Evolutionary conservation across 257 asterid species (phyloP), one percentile per base, ranked within the genome.

Genomic region (Fraxinus americana): DNA sequence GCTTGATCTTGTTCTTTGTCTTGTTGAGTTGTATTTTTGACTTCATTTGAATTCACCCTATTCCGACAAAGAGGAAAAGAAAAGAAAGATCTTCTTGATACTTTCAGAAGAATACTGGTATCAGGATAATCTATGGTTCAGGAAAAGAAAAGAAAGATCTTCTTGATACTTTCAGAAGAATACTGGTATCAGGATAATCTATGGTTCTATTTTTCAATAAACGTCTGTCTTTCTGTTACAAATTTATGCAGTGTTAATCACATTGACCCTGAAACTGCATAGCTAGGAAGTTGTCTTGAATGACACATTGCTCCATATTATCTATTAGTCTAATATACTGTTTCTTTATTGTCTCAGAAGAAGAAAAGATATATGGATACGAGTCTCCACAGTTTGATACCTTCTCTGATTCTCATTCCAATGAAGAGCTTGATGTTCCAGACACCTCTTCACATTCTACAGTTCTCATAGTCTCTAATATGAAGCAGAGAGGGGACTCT

Each of bases 311-410:
- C 59, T 75, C 35, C 23, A 73, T 76, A 66, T 16, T 14, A 35
- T 36, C 43, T 25, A 67, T 69, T 79, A 71, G 35, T 54, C 69
- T 71, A 52, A 83, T 77, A 65, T 67, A 57, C 35, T 79, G 66
- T 79, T 66, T 80, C 65, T 41, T 36, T 5, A 39, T 76, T 75
- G 73, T 87, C 78, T 72, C 86, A 91, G 95, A 85, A 77, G 91
- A 85, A 80, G 95, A 92, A 81, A 78, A 85, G 65, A 4, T 25
- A 63, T n/a, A 0, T 23, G 97, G 85, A 36, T 7, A 11, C 59
- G 74, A 29, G 79, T 90, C 97, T 63, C 91, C 88, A 5, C 85
- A 89, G 75, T 82, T 86, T 77, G 91, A 83, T 59, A 73, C 65
- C 71, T 73, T 75, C n/a, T 52, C 73, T 70, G 84, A 83, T 72